Evolutionary conservation across 2,329 filamentous ascomycete genomes (phyloP).

Genomic region (Cladosporium sp.): DNA sequence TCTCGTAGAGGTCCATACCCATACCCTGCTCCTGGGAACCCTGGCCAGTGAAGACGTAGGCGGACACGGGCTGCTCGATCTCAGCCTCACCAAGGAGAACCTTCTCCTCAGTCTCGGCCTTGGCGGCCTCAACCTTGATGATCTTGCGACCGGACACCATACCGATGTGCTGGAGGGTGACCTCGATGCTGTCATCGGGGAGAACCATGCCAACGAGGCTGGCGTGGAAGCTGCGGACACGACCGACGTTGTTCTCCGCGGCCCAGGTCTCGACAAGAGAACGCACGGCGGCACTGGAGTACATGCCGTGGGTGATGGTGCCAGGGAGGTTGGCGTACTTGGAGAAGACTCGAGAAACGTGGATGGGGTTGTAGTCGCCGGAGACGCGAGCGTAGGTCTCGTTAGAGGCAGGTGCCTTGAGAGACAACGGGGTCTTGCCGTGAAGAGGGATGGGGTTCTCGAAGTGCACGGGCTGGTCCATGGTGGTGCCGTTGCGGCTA

Average conservation of each 20-base stretch:
- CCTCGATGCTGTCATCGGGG: conserved; percentile 89
- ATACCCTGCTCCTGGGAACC: conserved; percentile 98
- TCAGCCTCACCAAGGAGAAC: conserved; percentile 92
- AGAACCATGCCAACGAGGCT: conserved; percentile 98
- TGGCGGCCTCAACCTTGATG: conserved; percentile 95
- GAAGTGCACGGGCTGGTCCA: conserved; percentile 94
- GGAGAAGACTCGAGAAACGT: conserved; percentile 94
- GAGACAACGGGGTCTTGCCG: conserved; percentile 79
- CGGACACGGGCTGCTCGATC: conserved; percentile 92
- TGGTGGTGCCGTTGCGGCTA: conserved; percentile 80
- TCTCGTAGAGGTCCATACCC: conserved; percentile 98
- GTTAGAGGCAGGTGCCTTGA: conserved; percentile 91
- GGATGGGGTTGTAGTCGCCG: conserved; percentile 97
- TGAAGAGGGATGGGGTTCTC: conserved; percentile 95
- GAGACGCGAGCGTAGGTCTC: conserved; percentile 97
- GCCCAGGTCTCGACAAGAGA: conserved; percentile 98
- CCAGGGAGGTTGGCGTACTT: conserved; percentile 92
- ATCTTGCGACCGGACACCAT: conserved; percentile 99
- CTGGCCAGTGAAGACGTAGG: conserved; percentile 97
- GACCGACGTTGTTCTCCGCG: conserved; percentile 95
- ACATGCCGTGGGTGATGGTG: conserved; percentile 99
- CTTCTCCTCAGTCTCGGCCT: conserved; percentile 94
- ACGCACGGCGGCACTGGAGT: conserved; percentile 92
- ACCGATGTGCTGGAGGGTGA: conserved; percentile 91
- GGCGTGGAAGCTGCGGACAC: conserved; percentile 94